Percentiles rank a stretch among this genome's conserved stretches.
Evolutionary conservation across 116 monocot genomes (phyloP).

Genomic region (Zostera marina): DNA sequence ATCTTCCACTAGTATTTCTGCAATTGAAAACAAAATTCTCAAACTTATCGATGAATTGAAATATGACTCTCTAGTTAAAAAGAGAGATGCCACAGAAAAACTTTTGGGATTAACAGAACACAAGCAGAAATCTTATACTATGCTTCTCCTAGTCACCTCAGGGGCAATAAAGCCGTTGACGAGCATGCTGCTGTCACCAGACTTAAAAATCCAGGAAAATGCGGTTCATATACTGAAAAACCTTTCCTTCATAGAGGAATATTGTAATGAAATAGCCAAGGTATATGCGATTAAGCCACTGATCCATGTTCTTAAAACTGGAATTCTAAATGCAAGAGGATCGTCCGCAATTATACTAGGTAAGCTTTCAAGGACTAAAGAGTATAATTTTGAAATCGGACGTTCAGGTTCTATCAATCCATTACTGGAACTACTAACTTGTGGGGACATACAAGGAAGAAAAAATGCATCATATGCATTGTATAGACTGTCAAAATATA

Average conservation of each 20-base stretch:
- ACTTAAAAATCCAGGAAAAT: conserved; percentile 54
- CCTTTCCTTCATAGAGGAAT: conserved; percentile 75
- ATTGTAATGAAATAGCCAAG: conserved; percentile 60
- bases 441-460: conserved; percentile 65
- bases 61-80: conserved; percentile 38
- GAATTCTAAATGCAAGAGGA: conserved; percentile 59
- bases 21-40: conserved; percentile 36
- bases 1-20: conserved; percentile 29
- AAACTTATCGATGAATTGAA: conserved; percentile 52
- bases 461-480: conserved; percentile 82
- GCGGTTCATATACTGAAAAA: conserved; percentile 73
- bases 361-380: conserved; percentile 69
- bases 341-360: conserved; percentile 71
- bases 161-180: conserved; percentile 48
- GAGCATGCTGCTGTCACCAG: conserved; percentile 45
- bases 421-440: conserved; percentile 49
- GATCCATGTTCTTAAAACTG: conserved; percentile 61
- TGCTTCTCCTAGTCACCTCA: conserved; percentile 63
- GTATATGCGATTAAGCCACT: conserved; percentile 76
- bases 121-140: conserved; percentile 52
- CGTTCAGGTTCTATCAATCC: conserved; percentile 66
- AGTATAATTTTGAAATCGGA: conserved; percentile 77
- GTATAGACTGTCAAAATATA: conserved; percentile 67
- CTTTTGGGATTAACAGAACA: conserved; percentile 50
- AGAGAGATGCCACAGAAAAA: conserved; percentile 44